Evolutionary conservation across 2,329 filamentous ascomycete genomes (phyloP), one percentile per base, ranked within the genome.

Genomic region (Verticillium nonalfalfae): DNA sequence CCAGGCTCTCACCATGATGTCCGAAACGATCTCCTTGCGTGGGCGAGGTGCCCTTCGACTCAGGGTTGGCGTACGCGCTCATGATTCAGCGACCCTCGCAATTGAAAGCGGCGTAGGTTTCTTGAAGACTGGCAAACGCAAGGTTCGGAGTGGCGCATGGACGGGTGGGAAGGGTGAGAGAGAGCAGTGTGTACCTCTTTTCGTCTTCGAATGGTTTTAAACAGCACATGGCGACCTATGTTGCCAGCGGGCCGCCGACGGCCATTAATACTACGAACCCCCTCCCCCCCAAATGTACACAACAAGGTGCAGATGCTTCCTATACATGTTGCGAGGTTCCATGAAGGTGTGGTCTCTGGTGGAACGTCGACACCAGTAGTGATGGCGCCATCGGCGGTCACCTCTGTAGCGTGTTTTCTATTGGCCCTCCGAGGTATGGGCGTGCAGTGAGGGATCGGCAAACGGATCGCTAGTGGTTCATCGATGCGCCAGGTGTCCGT

Each of bases 341-440:
- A 11, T 21, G n/a, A 21, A 50, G 45, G 45, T 50, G 45, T 50
- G 45, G 45, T 21, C 21, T 18, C 11, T 13, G 45, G 45, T 50
- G 45, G 57, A 39, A 50, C 57, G 57, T 50, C 57, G 57, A 58
- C 33, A 40, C 39, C 38, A 39, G 57, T 21, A 11, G 38, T 33
- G 26, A 40, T 58, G 38, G 45, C 57, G 57, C 57, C 57, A 58
- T 58, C 57, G 57, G 40, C 57, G 57, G 57, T 50, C 38, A 58
- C 38, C 26, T 40, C 38, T 39, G 57, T 26, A n/a, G 11, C n/a
- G 33, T 7, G 21, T 18, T 15, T 36, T 31, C 36, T 7, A 58
- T 58, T 58, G 57, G 57, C 57, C 39, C 45, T 26, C 57, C 57
- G 39, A 38, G 39, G 39, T 39, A 34, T 18, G 33, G 54, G 55